Percentiles rank a stretch among this genome's conserved stretches.
Evolutionary conservation across 768 basidiomycete genomes (phyloP).

Genomic region (Kwoniella europaea): DNA sequence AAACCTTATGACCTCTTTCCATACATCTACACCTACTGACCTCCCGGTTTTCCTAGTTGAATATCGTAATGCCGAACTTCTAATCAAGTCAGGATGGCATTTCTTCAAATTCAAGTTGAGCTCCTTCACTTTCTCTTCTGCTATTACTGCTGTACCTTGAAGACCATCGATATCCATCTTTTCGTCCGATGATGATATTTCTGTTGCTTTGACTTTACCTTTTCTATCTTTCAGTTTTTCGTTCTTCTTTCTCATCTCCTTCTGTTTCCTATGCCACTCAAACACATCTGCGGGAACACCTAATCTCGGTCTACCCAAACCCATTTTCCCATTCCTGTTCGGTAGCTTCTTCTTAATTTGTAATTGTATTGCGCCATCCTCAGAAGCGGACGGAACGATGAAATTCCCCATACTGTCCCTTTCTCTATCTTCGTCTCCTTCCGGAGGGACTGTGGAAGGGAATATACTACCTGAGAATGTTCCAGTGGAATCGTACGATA

Average conservation of each 20-base stretch:
- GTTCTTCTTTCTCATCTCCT: not conserved
- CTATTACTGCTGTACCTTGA: not conserved
- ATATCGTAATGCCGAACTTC: constrained; percentile 8
- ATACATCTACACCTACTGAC: constrained; percentile 12
- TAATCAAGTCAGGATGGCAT: constrained; percentile 10
- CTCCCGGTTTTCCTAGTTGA: constrained; percentile 11
- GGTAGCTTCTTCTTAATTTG: not conserved
- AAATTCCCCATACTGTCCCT: constrained; percentile 13
- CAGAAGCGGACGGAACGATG: constrained; percentile 18
- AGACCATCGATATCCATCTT: not conserved
- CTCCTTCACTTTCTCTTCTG: constrained; percentile 3
- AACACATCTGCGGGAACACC: not conserved
- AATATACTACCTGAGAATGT: constrained; percentile 31
- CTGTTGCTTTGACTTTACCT: not conserved
- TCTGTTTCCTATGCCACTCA: not conserved
- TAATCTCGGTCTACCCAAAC: not conserved
- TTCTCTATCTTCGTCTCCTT: constrained; percentile 11
- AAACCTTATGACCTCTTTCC: constrained; percentile 22
- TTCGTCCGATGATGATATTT: not conserved
- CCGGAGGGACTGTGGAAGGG: constrained; percentile 4
- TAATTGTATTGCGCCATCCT: not conserved
- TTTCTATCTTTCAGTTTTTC: not conserved
- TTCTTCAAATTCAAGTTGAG: not conserved
- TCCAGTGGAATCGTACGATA: constrained; percentile 3
- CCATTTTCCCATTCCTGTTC: not conserved